Percentiles rank a stretch among this genome's conserved stretches.
phyloP scores from a whole-genome alignment of 2,329 filamentous ascomycete genomes.

The Mycosphaerelloides madeirae region DNA sequence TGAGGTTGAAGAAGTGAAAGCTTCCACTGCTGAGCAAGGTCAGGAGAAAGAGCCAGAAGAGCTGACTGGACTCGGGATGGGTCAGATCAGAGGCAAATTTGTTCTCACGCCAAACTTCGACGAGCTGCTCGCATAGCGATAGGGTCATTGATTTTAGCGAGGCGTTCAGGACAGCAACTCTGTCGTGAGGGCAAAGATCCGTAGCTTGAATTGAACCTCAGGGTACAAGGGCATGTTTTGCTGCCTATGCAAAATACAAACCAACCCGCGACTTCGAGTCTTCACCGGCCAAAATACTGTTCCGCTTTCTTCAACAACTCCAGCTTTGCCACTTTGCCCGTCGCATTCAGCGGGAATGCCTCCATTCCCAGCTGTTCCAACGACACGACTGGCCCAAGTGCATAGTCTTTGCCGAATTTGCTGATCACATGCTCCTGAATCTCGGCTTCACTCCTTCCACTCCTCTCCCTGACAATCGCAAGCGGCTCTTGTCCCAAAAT shows the following conservation, averaged over 20 bases:
- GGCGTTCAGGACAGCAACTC: constrained; percentile 4
- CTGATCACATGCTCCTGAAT: constrained; percentile 17
- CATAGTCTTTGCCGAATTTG: constrained; percentile 21
- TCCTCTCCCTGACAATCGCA: constrained; percentile 14
- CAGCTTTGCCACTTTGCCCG: constrained; percentile 24
- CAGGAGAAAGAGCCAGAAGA: constrained; percentile 13
- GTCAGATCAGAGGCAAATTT: constrained; percentile 61
- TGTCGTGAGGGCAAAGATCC: too few species aligned
- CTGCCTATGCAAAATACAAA: too few species aligned
- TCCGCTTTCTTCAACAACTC: constrained; percentile 11
- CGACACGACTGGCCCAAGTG: constrained; percentile 15
- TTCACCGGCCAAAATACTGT: background rate
- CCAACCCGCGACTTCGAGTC: too few species aligned
- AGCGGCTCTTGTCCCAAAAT: constrained; percentile 20
- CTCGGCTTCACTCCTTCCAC: constrained; percentile 14
- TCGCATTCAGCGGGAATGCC: constrained; percentile 23
- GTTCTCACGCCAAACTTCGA: constrained; percentile 59
- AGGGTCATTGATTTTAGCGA: constrained; percentile 4
- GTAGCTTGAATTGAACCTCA: too few species aligned
- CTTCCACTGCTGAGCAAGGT: background rate
- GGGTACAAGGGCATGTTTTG: too few species aligned
- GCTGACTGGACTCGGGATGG: constrained; percentile 49
- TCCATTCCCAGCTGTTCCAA: constrained; percentile 17
- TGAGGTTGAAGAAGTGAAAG: constrained; percentile 8
- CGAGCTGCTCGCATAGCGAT: constrained; percentile 38